Conservation (phyloP, 192 early-diverging fungal species). For the Coemansia sp. region DNA sequence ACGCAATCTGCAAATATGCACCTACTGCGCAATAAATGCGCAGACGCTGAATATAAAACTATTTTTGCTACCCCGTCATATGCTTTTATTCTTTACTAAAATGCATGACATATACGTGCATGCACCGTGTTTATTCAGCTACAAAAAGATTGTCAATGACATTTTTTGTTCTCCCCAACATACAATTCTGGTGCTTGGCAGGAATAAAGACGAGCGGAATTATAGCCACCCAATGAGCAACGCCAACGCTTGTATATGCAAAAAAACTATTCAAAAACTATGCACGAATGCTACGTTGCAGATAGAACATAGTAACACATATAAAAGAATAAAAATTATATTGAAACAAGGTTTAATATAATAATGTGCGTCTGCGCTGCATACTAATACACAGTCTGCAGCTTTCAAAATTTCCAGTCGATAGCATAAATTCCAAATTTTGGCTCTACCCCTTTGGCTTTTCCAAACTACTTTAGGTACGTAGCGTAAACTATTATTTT, state of each 20-base stretch:
- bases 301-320: background rate
- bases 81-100: conserved; percentile 4
- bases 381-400: conserved; percentile 12
- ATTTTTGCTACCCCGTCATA: background rate
- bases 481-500: background rate
- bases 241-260: too few species aligned
- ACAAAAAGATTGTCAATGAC: conserved; percentile 6
- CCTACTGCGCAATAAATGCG: conserved; percentile 44
- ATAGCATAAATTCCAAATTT: background rate
- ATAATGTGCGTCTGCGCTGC: conserved; percentile 6
- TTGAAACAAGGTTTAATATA: conserved; percentile 17
- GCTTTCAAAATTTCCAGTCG: background rate
- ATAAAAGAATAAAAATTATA: conserved; percentile 2
- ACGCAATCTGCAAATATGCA: conserved; percentile 2
- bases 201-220: background rate
- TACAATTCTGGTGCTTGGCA: conserved; percentile 1
- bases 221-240: background rate
- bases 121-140: background rate
- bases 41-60: conserved; percentile 1
- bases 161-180: background rate
- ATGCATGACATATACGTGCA: conserved; percentile 26
- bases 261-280: conserved; percentile 1
- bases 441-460: background rate
- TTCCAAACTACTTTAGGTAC: background rate
- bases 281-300: conserved; percentile 6